Conservation (phyloP, 2,329 filamentous ascomycete genomes). For the Aspergillus tubingensis region DNA sequence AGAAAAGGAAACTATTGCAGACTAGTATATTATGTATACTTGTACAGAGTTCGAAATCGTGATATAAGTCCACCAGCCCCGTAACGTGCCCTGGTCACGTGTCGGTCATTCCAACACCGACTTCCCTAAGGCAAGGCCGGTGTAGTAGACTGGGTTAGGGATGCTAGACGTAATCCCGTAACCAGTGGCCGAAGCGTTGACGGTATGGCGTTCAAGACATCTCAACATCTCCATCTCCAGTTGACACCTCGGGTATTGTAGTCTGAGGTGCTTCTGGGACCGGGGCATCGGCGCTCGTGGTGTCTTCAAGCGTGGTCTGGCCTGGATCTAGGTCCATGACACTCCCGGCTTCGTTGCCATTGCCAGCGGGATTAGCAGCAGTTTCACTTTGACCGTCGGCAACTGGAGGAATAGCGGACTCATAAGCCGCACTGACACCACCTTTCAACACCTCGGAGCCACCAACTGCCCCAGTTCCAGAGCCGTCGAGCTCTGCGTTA, state of each 20-base stretch:
- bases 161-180: neutral
- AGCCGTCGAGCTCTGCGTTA: constrained; percentile 28
- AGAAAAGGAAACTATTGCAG: neutral
- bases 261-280: constrained; percentile 17
- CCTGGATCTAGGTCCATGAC: constrained; percentile 16
- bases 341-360: constrained; percentile 23
- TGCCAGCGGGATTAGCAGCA: constrained; percentile 22
- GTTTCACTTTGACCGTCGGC: constrained; percentile 4
- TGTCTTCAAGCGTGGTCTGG: constrained; percentile 26
- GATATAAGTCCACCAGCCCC: neutral
- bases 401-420: constrained; percentile 22
- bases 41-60: neutral
- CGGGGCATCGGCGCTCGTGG: constrained; percentile 26
- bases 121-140: neutral
- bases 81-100: neutral
- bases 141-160: neutral
- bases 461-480: constrained; percentile 28
- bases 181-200: neutral
- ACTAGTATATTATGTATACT: neutral
- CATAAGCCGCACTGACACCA: constrained; percentile 35
- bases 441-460: constrained; percentile 36
- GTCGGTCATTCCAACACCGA: neutral
- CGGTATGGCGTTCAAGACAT: constrained; percentile 25
- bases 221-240: constrained; percentile 33
- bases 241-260: constrained; percentile 17